Percentiles rank a stretch among this genome's conserved stretches.
These are phyloP conservation scores for Plasmopara viticola DNA, from an alignment of 352 stramenopile genomes.

Conservation along the genomic window DNA sequence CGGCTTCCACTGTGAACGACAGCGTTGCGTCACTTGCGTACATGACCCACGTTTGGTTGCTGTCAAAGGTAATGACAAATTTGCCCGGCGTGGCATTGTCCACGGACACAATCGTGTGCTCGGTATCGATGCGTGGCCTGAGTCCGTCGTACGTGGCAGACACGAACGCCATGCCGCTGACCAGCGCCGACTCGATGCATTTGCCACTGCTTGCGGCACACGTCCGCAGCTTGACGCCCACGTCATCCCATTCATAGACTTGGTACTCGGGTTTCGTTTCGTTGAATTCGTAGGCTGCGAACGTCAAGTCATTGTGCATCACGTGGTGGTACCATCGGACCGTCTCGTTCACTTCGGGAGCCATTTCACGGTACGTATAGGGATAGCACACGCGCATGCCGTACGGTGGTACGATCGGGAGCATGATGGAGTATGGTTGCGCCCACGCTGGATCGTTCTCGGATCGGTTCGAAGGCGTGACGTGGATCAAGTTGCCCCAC, in stretches of 20 bases:
- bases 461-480: slow-evolving; percentile 28
- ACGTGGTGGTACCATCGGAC: slow-evolving; percentile 56
- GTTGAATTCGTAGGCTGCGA: slow-evolving; percentile 57
- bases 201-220: slow-evolving; percentile 21
- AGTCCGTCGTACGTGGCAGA: slow-evolving; percentile 53
- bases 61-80: slow-evolving; percentile 53
- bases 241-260: slow-evolving; percentile 53
- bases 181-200: slow-evolving; percentile 47
- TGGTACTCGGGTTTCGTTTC: slow-evolving; percentile 40
- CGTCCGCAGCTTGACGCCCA: slow-evolving; percentile 46
- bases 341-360: slow-evolving; percentile 32
- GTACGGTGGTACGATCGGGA: slow-evolving; percentile 39
- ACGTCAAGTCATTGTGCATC: slow-evolving; percentile 59
- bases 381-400: slow-evolving; percentile 55
- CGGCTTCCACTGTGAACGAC: slow-evolving; percentile 35
- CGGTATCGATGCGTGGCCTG: slow-evolving; percentile 44
- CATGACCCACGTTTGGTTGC: slow-evolving; percentile 70
- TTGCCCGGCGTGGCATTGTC: slow-evolving; percentile 36
- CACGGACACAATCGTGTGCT: slow-evolving; percentile 41
- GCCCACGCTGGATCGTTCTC: slow-evolving; percentile 44
- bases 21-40: slow-evolving; percentile 41
- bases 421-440: slow-evolving; percentile 59
- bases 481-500: slow-evolving; percentile 74
- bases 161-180: slow-evolving; percentile 73
- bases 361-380: slow-evolving; percentile 48